Evolutionary conservation across 257 asterid species (phyloP), one percentile per base, ranked within the genome.

Genomic region (Solanum sparsipilum): DNA sequence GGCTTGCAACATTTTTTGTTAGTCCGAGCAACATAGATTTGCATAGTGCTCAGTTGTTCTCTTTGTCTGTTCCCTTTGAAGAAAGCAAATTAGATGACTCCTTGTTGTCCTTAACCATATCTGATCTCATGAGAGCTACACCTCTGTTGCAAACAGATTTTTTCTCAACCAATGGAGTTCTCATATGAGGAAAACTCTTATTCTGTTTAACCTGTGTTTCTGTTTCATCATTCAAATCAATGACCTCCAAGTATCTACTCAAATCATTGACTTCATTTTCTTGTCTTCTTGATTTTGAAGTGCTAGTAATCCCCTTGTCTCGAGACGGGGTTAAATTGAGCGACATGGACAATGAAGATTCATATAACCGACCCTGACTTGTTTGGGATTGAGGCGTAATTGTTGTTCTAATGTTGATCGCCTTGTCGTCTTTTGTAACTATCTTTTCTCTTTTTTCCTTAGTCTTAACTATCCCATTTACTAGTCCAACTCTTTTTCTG

Each of bases 111-210:
- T 34, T 67, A 9, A 89, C 32, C 83, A 85, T 90, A 73, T 73
- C 93, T 84, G 70, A 91, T 81, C 87, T 25, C 27, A 90, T 70
- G 20, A 81, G 60, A 83, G 89, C 46, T 67, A 60, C 86, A 75
- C 48, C 60, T 71, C 41, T 89, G 74, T 91, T 93, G 89, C 84
- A 67, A 52, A 89, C 29, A n/a, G 90, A 87, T 44, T 90, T 89
- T 87, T 86, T 94, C 36, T 95, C 95, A 8, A 91, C 91, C 12
- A 94, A 90, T 29, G 98, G 98, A 83, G 92, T 90, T 91, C 98
- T 94, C 13, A 84, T 83, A 60, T 7, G 65, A n/a, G 88, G 16
- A 27, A 83, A 84, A 36, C 48, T 27, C 25, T 21, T 85, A 44
- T 3, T 85, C 83, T 18, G 71, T 38, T 68, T 75, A 56, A 74